Evolutionary conservation across 2,329 filamentous ascomycete species (phyloP).

Genomic region (Parascedosporium putredinis): DNA sequence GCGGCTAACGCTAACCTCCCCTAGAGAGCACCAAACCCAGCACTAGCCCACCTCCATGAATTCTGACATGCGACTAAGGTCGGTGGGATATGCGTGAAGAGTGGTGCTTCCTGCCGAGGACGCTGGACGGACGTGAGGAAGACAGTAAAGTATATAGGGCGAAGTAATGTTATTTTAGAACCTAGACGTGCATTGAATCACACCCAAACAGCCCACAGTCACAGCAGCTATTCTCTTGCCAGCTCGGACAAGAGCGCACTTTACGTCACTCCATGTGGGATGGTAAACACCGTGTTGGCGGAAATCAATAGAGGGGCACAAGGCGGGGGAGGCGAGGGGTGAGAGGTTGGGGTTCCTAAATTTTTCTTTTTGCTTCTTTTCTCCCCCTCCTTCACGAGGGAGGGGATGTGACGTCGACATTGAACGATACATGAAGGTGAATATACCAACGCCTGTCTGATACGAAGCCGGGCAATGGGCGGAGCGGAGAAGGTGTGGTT

Average conservation of each 20-base stretch:
- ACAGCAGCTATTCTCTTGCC: no score
- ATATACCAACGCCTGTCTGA: not conserved
- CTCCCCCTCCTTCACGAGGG: no score
- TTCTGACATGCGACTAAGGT: not conserved
- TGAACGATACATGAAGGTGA: not conserved
- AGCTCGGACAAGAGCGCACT: no score
- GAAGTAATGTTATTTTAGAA: no score
- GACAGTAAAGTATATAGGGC: constrained; percentile 3
- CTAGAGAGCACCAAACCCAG: no score
- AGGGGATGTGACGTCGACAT: not conserved
- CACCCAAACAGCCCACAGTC: no score
- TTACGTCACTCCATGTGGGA: no score
- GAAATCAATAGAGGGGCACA: not conserved
- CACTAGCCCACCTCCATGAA: not conserved
- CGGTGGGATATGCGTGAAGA: not conserved
- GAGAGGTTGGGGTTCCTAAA: not conserved
- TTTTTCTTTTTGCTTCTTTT: no score
- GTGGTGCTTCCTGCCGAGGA: not conserved
- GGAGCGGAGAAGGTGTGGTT: not conserved
- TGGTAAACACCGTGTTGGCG: no score
- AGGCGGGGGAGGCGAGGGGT: not conserved
- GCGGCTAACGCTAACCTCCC: no score
- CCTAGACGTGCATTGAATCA: no score
- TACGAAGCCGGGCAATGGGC: no score
- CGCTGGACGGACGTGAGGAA: not conserved